Evolutionary conservation across 192 early-diverging fungal species (phyloP).

Genomic region (Geranomyces variabilis): DNA sequence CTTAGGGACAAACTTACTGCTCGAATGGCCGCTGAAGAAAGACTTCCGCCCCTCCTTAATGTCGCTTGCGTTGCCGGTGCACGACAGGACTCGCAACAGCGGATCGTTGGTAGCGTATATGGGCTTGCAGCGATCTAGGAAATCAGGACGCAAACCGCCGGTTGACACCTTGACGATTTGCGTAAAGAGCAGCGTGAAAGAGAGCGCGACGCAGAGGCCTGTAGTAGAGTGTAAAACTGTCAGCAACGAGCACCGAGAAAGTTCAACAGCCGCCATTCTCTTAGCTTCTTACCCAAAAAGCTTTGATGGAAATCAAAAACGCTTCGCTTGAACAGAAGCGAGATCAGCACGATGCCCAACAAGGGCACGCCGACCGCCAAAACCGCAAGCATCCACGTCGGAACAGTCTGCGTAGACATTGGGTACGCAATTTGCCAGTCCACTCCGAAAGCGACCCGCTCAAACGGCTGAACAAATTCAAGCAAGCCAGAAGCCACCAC

Average conservation of each 20-base stretch:
- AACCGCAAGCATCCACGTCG: constrained; percentile 29
- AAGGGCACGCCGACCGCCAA: constrained; percentile 23
- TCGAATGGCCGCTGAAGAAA: constrained; percentile 40
- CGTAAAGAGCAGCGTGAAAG: constrained; percentile 33
- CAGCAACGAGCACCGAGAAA: neutral
- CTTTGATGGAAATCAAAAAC: constrained; percentile 25
- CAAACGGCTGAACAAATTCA: constrained; percentile 30
- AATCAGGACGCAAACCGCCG: constrained; percentile 36
- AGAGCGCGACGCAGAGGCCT: constrained; percentile 22
- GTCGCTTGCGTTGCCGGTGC: constrained; percentile 16
- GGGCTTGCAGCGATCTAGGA: constrained; percentile 34
- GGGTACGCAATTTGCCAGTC: constrained; percentile 31
- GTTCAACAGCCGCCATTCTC: neutral
- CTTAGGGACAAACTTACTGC: constrained; percentile 13
- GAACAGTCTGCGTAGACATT: constrained; percentile 20
- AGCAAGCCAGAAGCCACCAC: constrained; percentile 14
- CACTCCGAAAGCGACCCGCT: constrained; percentile 31
- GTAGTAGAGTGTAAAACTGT: neutral
- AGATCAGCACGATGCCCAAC: constrained; percentile 14
- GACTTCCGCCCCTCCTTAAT: constrained; percentile 40
- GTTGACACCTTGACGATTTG: constrained; percentile 37
- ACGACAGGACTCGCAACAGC: constrained; percentile 13
- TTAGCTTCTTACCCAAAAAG: constrained; percentile 11
- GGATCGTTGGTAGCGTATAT: neutral
- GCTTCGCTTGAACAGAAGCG: constrained; percentile 26